phyloP scores from a whole-genome alignment of 140 eudicot genomes.

The Erigeron philadelphicus region DNA sequence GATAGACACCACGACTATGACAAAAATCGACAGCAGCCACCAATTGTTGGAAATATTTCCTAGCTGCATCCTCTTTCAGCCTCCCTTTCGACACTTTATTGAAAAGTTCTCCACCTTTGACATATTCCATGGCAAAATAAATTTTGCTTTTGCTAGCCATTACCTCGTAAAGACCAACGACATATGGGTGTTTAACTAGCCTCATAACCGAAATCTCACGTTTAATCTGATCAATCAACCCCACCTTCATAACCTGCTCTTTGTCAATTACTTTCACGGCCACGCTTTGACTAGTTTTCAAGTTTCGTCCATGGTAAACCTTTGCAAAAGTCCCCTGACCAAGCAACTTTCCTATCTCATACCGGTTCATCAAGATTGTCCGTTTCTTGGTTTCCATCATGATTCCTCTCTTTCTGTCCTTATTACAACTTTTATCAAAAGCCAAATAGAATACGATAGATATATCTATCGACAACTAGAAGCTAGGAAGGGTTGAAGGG shows the following conservation, averaged over 20 bases:
- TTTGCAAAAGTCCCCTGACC: conserved; percentile 68
- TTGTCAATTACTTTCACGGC: conserved; percentile 64
- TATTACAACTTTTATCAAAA: too few species aligned
- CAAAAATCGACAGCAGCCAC: too few species aligned
- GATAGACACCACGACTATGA: conserved; percentile 42
- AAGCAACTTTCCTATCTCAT: conserved; percentile 52
- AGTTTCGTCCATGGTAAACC: conserved; percentile 50
- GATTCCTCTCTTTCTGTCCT: too few species aligned
- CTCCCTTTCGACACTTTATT: conserved; percentile 37
- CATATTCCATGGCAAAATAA: too few species aligned
- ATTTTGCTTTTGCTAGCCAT: conserved; percentile 33
- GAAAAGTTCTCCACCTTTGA: too few species aligned
- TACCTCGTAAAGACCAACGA: conserved; percentile 53
- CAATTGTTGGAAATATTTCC: conserved; percentile 3
- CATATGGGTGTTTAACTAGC: conserved; percentile 44
- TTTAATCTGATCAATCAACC: conserved; percentile 56
- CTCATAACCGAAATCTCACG: conserved; percentile 61
- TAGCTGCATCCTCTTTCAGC: conserved; percentile 51
- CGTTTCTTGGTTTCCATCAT: too few species aligned
- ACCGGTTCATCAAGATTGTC: conserved; percentile 40
- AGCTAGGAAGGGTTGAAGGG: too few species aligned
- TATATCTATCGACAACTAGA: too few species aligned
- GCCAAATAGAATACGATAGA: too few species aligned
- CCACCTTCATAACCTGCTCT: conserved; percentile 49
- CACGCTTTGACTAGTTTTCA: conserved; percentile 41